phyloP scores from a whole-genome alignment of 2,329 filamentous ascomycete species.

The Chaetomiaceae sp. region DNA sequence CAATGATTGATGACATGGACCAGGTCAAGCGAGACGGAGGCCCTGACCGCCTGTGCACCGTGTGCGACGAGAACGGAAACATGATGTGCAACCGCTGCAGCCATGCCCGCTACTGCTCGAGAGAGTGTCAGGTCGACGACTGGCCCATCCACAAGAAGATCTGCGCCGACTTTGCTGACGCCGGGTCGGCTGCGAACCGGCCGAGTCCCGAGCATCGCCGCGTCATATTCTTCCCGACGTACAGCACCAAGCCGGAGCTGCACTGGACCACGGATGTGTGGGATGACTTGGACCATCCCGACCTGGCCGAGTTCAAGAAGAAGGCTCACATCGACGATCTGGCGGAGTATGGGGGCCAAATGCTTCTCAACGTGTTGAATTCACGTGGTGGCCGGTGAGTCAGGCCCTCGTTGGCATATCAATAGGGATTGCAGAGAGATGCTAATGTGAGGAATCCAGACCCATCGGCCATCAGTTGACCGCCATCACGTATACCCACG shows the following conservation, averaged over 20 bases:
- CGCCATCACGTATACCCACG: not conserved
- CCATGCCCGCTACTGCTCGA: slow-evolving; percentile 14
- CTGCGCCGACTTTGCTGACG: slow-evolving; percentile 8
- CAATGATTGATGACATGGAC: not conserved
- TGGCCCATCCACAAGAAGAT: slow-evolving; percentile 17
- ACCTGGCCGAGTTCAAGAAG: not conserved
- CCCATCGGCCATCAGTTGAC: slow-evolving; percentile 2
- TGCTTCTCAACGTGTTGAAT: not conserved
- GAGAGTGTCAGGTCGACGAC: slow-evolving; percentile 12
- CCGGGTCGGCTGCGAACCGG: not conserved
- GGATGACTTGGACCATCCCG: not conserved
- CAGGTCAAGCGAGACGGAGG: not conserved
- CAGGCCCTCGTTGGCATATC: no score
- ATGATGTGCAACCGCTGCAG: slow-evolving; percentile 7
- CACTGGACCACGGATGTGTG: slow-evolving; percentile 1
- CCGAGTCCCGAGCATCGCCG: slow-evolving; percentile 10
- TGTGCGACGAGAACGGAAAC: slow-evolving; percentile 2
- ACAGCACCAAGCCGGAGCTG: slow-evolving; percentile 2
- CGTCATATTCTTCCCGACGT: slow-evolving; percentile 11
- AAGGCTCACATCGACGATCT: not conserved
- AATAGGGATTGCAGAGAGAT: not conserved
- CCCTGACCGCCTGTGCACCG: slow-evolving; percentile 1
- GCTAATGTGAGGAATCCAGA: not conserved
- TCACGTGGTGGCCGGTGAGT: not conserved
- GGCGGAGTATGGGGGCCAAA: not conserved